Conservation (phyloP, 2,329 filamentous ascomycete genomes). For the Talaromyces sp. region DNA sequence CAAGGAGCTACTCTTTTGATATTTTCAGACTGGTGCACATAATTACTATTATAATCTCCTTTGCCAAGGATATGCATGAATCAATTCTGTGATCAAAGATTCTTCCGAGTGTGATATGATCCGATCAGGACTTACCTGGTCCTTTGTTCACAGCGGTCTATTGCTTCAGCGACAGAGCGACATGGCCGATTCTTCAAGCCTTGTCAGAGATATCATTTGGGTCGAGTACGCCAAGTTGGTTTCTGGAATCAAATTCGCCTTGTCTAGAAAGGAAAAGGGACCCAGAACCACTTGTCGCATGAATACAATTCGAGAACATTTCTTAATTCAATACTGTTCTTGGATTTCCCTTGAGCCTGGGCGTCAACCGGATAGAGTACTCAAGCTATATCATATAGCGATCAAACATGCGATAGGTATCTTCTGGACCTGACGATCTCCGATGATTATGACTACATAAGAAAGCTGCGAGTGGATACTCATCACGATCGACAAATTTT, state of each 20-base stretch:
- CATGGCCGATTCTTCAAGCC: not conserved
- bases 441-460: not conserved
- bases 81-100: not conserved
- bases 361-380: too few species aligned
- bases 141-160: not conserved
- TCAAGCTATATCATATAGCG: not conserved
- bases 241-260: too few species aligned
- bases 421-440: not conserved
- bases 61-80: not conserved
- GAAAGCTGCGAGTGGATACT: not conserved
- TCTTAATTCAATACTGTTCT: not conserved
- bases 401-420: not conserved
- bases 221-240: not conserved
- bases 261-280: not conserved
- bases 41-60: not conserved
- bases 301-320: conserved; percentile 1
- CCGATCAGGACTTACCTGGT: too few species aligned
- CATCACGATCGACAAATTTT: conserved; percentile 14
- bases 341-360: not conserved
- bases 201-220: not conserved
- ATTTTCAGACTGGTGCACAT: not conserved
- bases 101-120: not conserved
- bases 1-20: not conserved
- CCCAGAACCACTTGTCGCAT: not conserved
- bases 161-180: too few species aligned